Conservation (phyloP, 257 asterid genomes). For the Plantago major region DNA sequence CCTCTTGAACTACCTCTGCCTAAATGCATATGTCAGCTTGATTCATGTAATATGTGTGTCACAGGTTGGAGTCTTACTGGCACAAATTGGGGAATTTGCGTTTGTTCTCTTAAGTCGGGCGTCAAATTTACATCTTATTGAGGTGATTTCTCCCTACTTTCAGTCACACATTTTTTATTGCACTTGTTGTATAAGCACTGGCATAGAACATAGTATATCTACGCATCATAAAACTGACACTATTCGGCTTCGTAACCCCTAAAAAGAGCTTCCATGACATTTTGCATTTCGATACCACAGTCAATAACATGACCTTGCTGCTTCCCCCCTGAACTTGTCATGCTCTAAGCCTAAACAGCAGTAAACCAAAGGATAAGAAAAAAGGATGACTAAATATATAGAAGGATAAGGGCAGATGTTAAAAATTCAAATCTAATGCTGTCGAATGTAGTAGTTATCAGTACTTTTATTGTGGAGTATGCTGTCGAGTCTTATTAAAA, state of each 20-base stretch:
- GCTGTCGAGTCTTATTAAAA: no score
- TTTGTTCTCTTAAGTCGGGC: constrained; percentile 95
- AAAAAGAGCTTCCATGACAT: no score
- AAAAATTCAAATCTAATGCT: no score
- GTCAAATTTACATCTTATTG: constrained; percentile 73
- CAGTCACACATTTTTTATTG: constrained; percentile 5
- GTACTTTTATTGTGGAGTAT: no score
- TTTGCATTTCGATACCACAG: no score
- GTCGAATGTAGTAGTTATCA: no score
- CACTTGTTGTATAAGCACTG: not conserved
- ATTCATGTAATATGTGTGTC: constrained; percentile 12
- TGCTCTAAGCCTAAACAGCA: no score
- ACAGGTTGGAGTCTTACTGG: constrained; percentile 86
- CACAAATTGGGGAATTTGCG: constrained; percentile 97
- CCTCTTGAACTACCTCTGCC: constrained; percentile 7
- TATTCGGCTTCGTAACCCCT: not conserved
- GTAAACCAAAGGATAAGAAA: no score
- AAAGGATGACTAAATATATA: no score
- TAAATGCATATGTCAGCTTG: constrained; percentile 10
- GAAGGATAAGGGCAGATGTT: no score
- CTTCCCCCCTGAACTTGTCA: no score
- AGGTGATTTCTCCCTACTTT: constrained; percentile 42
- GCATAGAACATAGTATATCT: not conserved
- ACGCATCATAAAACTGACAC: not conserved
- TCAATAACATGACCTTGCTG: not conserved